phyloP scores from a whole-genome alignment of 306 rosid genomes.

The Begonia fuchsioides region DNA sequence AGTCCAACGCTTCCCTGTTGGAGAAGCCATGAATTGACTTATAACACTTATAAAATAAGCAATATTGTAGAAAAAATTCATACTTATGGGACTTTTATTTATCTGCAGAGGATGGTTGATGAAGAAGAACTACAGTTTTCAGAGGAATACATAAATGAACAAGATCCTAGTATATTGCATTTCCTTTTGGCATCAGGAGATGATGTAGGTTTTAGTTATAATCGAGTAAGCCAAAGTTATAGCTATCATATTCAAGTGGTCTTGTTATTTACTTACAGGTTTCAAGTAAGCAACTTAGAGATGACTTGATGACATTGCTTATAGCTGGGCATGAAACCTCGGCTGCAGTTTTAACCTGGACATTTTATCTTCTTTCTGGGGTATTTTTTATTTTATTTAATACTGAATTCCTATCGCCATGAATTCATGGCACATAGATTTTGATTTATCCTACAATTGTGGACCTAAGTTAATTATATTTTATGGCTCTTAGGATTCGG shows the following conservation, averaged over 20 bases:
- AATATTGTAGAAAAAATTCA: background rate
- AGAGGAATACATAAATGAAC: constrained; percentile 88
- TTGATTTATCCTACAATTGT: too few species aligned
- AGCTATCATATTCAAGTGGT: constrained; percentile 5
- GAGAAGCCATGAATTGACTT: too few species aligned
- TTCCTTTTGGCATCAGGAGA: constrained; percentile 96
- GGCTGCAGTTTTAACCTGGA: constrained; percentile 98
- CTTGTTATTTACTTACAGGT: constrained; percentile 35
- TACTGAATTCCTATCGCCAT: too few species aligned
- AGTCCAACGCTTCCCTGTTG: too few species aligned
- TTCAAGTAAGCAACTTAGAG: constrained; percentile 97
- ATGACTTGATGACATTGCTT: constrained; percentile 97
- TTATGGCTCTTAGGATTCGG: constrained; percentile 59
- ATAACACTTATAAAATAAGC: too few species aligned
- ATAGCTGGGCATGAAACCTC: constrained; percentile 99
- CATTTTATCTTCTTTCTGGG: constrained; percentile 80
- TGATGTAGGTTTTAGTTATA: constrained; percentile 35
- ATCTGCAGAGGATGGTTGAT: constrained; percentile 85
- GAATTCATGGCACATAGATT: too few species aligned
- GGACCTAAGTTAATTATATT: background rate
- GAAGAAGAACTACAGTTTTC: constrained; percentile 95
- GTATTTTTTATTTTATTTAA: constrained; percentile 14
- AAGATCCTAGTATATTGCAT: constrained; percentile 95
- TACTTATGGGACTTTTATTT: constrained; percentile 5
- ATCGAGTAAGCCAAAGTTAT: background rate